Evolutionary conservation across 2,329 filamentous ascomycete genomes (phyloP), one percentile per base, ranked within the genome.

Genomic region (Rachicladosporium sp.): DNA sequence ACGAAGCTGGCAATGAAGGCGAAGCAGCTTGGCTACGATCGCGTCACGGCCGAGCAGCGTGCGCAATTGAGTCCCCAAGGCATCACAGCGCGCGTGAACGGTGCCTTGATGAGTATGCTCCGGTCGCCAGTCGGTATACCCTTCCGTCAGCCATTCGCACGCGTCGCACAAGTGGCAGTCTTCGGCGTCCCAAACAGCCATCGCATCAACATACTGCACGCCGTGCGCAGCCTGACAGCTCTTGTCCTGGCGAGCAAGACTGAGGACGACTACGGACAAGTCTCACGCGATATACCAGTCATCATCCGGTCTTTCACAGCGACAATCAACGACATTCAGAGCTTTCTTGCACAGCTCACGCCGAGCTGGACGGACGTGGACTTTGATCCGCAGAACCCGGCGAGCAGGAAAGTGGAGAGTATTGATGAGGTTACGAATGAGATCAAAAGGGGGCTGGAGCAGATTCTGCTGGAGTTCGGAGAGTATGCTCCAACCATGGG

Each of bases 261-360:
- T 3, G 88, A 96, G 59, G 89, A 96, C 57, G 72, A 73, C 35
- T 91, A 78, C 54, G 89, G 89, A 10, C 82, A 84, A 50, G 89
- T 93, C n/a, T 81, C 93, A 48, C 71, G 78, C 33, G 83, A 91
- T 47, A 77, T 96, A 2, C 76, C 82, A 1, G 64, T 64, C 36
- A 79, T 93, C 41, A 75, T 95, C 37, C 74, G 80, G 35, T 75
- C 77, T 1, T 74, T 93, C 44, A 88, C 84, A 1, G 50, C 59
- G 0, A 77, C 82, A 1, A 78, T 87, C 41, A 70, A 66, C 40
- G 76, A 76, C 48, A 65, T 94, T 3, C 80, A 93, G 52, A 63
- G 57, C 1, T 86, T 93, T 54, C 70, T 77, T 47, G 58, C 59
- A 6, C 62, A 52, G 2, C 64, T 81, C 33, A 69, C 74, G 1